Conservation (phyloP, 805 yeast species). For the Citeromyces matritensis region DNA sequence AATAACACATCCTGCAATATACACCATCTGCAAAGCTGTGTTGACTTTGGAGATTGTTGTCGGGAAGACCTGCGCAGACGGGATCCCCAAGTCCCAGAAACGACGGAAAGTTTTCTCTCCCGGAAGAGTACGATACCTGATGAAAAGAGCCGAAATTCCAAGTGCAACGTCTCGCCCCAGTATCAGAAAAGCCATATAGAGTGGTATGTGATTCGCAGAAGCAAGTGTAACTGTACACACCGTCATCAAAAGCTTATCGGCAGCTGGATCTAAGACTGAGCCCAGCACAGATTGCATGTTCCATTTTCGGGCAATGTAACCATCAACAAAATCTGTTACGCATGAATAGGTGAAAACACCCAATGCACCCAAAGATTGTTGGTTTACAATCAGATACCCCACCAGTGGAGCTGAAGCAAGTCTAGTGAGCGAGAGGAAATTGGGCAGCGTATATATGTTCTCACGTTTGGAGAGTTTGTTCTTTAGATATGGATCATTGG, state of each 20-base stretch:
- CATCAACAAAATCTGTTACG: conserved; percentile 84
- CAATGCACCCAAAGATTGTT: conserved; percentile 50
- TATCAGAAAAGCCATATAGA: conserved; percentile 49
- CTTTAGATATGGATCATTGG: conserved; percentile 11
- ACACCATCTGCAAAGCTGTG: conserved; percentile 86
- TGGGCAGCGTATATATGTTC: conserved; percentile 73
- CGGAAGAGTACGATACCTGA: conserved; percentile 62
- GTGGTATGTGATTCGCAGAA: conserved; percentile 54
- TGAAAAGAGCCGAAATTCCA: conserved; percentile 55
- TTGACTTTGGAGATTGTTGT: conserved; percentile 76
- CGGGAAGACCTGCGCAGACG: conserved; percentile 80
- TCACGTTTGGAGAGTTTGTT: conserved; percentile 20
- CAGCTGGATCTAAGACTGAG: conserved; percentile 86
- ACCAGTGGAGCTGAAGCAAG: conserved; percentile 73
- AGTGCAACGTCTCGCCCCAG: conserved; percentile 74
- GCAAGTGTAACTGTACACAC: conserved; percentile 70
- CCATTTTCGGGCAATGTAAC: conserved; percentile 73
- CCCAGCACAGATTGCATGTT: conserved; percentile 75
- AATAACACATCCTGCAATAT: conserved; percentile 51
- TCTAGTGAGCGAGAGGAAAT: conserved; percentile 67
- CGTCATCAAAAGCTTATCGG: conserved; percentile 85
- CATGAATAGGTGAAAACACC: conserved; percentile 74
- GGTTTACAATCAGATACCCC: conserved; percentile 61
- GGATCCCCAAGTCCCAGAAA: conserved; percentile 67
- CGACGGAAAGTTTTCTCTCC: conserved; percentile 58